Evolutionary conservation across 2,329 filamentous ascomycete species (phyloP).

Genomic region (Byssoonygena ceratinophila): DNA sequence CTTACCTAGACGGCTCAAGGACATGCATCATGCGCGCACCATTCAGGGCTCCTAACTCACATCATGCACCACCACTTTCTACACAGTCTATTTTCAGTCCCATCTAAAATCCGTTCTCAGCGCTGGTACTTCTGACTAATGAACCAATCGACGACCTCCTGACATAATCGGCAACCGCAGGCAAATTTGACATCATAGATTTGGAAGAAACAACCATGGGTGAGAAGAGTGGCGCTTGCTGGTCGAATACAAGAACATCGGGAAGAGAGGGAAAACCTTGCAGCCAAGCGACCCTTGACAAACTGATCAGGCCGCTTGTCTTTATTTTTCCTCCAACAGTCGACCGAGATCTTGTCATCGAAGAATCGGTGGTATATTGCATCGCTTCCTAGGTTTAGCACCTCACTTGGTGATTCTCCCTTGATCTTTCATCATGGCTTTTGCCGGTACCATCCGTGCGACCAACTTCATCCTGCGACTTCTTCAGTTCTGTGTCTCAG

Average conservation of each 20-base stretch:
- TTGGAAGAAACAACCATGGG: constrained; percentile 7
- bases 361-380: neutral
- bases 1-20: too few relatives aligned
- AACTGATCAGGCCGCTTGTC: neutral
- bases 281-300: neutral
- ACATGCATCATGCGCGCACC: too few relatives aligned
- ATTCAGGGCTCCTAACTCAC: too few relatives aligned
- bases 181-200: constrained; percentile 10
- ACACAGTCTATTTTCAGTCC: neutral
- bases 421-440: constrained; percentile 43
- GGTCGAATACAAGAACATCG: neutral
- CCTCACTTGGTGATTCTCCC: neutral
- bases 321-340: neutral
- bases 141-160: neutral
- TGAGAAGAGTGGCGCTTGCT: constrained; percentile 5
- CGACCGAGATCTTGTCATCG: neutral
- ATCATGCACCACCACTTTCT: too few relatives aligned
- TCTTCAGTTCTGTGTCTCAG: constrained; percentile 61
- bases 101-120: neutral
- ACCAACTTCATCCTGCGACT: constrained; percentile 61
- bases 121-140: constrained; percentile 4
- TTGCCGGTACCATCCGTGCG: constrained; percentile 54
- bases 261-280: neutral
- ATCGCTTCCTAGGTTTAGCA: neutral
- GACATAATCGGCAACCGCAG: neutral